A percentile compares a stretch with the other conserved stretches of the same genome.
phyloP scores from a whole-genome alignment of 2,329 filamentous ascomycete species.

The Fusarium subtropicale region DNA sequence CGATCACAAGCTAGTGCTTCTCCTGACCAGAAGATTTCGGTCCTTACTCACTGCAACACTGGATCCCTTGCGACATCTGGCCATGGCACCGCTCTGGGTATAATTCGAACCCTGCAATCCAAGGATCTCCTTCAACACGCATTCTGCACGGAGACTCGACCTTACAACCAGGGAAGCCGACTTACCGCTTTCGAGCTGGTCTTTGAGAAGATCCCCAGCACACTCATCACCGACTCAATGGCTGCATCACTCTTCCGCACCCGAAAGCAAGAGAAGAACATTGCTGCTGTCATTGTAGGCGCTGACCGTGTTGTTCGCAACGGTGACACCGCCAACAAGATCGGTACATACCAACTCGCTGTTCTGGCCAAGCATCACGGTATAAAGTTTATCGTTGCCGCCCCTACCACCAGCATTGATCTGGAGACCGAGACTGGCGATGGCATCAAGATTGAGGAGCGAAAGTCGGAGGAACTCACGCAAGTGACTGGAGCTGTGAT shows the following conservation, averaged over 20 bases:
- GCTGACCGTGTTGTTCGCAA: slow-evolving; percentile 96
- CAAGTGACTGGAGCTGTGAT: slow-evolving; percentile 83
- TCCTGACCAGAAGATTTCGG: slow-evolving; percentile 69
- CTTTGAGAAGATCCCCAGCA: slow-evolving; percentile 90
- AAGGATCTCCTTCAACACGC: slow-evolving; percentile 78
- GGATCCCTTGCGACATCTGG: slow-evolving; percentile 96
- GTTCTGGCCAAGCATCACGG: slow-evolving; percentile 91
- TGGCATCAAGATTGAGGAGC: slow-evolving; percentile 91
- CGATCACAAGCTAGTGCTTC: slow-evolving; percentile 66
- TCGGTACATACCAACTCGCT: slow-evolving; percentile 92
- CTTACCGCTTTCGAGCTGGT: slow-evolving; percentile 97
- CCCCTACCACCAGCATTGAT: slow-evolving; percentile 94
- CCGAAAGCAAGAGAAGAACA: slow-evolving; percentile 71
- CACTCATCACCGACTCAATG: slow-evolving; percentile 96
- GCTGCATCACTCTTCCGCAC: slow-evolving; percentile 83
- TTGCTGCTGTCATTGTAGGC: slow-evolving; percentile 90
- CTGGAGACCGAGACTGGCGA: slow-evolving; percentile 79
- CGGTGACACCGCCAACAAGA: slow-evolving; percentile 98
- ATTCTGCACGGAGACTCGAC: slow-evolving; percentile 96
- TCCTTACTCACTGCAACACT: slow-evolving; percentile 98
- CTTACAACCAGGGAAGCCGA: slow-evolving; percentile 97
- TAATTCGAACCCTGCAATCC: slow-evolving; percentile 84
- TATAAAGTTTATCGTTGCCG: slow-evolving; percentile 94
- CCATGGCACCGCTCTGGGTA: slow-evolving; percentile 95
- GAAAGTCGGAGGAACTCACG: slow-evolving; percentile 83